Evolutionary conservation across 1,139 yeast genomes (phyloP).

Genomic region (Pichia sp.): DNA sequence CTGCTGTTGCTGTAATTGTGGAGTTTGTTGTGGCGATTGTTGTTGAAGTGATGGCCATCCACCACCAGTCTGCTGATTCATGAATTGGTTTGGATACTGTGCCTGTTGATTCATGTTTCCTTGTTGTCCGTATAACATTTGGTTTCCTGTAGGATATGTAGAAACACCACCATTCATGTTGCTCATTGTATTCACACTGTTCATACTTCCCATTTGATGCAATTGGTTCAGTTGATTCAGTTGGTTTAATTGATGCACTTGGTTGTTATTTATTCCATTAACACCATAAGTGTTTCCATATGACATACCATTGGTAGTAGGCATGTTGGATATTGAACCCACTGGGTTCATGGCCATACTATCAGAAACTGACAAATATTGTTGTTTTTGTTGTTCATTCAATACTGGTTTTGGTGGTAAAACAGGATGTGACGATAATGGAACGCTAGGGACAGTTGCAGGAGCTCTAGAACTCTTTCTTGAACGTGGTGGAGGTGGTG

Average conservation of each 20-base stretch:
- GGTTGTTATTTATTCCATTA: neutral
- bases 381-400: conserved; percentile 28
- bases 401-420: conserved; percentile 37
- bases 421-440: conserved; percentile 34
- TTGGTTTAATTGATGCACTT: neutral
- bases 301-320: neutral
- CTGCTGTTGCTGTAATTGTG: conserved; percentile 16
- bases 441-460: neutral
- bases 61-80: conserved; percentile 11
- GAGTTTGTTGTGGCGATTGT: conserved; percentile 13
- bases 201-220: conserved; percentile 3
- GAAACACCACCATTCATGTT: neutral
- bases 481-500: conserved; percentile 29
- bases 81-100: conserved; percentile 7
- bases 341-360: neutral
- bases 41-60: conserved; percentile 13
- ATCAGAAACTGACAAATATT: conserved; percentile 22
- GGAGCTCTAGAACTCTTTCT: conserved; percentile 19
- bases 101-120: conserved; percentile 3
- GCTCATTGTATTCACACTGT: conserved; percentile 3
- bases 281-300: neutral
- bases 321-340: neutral
- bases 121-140: neutral
- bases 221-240: conserved; percentile 9
- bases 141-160: neutral